A percentile compares a stretch with the other conserved stretches of the same genome.
These are phyloP conservation scores for Nowakowskiella sp. DNA, from an alignment of 192 early-diverging fungal species.

Conservation along the genomic window DNA sequence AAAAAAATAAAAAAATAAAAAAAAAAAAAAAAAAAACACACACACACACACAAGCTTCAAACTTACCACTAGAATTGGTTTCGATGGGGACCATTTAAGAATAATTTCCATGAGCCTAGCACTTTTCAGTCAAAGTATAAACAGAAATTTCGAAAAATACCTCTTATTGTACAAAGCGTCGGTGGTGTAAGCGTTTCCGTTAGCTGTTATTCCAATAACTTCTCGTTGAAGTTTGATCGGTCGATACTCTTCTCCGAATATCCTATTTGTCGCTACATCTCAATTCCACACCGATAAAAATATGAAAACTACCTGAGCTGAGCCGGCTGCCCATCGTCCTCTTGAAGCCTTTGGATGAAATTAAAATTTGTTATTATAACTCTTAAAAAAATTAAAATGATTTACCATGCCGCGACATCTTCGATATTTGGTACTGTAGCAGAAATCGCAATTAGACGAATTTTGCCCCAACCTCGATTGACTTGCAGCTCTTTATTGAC, in stretches of 20 bases:
- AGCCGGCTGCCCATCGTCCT: constrained; percentile 9
- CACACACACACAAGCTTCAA: too few relatives aligned
- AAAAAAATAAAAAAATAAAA: too few relatives aligned
- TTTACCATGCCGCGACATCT: constrained; percentile 66
- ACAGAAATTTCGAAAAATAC: not conserved
- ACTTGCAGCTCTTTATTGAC: constrained; percentile 24
- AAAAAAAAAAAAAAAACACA: too few relatives aligned
- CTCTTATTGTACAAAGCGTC: not conserved
- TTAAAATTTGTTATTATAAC: too few relatives aligned
- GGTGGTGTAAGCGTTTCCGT: not conserved
- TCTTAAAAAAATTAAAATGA: too few relatives aligned
- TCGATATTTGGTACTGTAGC: constrained; percentile 63
- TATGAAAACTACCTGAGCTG: constrained; percentile 11
- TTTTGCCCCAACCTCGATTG: too few relatives aligned
- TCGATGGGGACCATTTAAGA: constrained; percentile 19
- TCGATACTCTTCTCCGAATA: constrained; percentile 67
- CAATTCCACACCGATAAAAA: not conserved
- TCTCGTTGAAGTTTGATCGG: constrained; percentile 48
- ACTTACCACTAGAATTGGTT: constrained; percentile 38
- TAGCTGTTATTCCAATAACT: constrained; percentile 40
- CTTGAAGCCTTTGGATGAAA: constrained; percentile 5
- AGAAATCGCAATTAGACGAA: constrained; percentile 55
- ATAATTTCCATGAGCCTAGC: constrained; percentile 34
- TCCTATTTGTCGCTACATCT: constrained; percentile 11
- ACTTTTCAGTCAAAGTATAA: constrained; percentile 2